Conservation (phyloP, 1,284 basidiomycete species). For the Paramarasmius palmivorus region DNA sequence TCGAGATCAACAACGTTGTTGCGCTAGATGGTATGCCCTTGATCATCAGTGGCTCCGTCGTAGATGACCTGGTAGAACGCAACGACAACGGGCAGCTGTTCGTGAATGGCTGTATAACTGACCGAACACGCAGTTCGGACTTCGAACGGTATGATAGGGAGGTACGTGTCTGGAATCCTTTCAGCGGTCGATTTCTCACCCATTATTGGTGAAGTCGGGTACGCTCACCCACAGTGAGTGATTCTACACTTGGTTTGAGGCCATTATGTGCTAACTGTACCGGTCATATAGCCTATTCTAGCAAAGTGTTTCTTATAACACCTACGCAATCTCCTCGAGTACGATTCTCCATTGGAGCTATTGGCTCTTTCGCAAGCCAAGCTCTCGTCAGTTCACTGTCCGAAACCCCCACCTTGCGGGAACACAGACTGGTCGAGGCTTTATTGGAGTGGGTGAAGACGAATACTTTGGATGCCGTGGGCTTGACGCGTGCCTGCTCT, state of each 20-base stretch:
- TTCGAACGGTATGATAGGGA: background rate
- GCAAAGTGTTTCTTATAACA: too few relatives aligned
- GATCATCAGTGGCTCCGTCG: background rate
- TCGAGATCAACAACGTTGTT: background rate
- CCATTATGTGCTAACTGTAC: too few relatives aligned
- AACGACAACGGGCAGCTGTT: background rate
- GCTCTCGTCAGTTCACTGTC: too few relatives aligned
- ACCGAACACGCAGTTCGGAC: background rate
- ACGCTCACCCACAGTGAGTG: too few relatives aligned
- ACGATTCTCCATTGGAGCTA: background rate
- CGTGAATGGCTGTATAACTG: background rate
- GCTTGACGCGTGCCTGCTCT: background rate
- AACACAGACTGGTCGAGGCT: background rate
- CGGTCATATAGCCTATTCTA: too few relatives aligned
- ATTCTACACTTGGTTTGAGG: too few relatives aligned
- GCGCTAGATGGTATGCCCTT: slow-evolving; percentile 12
- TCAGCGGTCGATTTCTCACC: background rate
- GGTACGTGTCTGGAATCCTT: background rate
- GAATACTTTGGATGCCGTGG: background rate
- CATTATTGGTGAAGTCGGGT: background rate
- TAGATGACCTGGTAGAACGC: too few relatives aligned
- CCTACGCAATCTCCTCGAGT: background rate
- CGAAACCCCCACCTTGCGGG: background rate
- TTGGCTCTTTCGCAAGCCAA: background rate
- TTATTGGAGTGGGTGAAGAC: background rate